A percentile compares a stretch with the other conserved stretches of the same genome.
These are phyloP conservation scores for Phanerodontia chrysosporium DNA, from an alignment of 768 basidiomycete species.

Conservation along the genomic window DNA sequence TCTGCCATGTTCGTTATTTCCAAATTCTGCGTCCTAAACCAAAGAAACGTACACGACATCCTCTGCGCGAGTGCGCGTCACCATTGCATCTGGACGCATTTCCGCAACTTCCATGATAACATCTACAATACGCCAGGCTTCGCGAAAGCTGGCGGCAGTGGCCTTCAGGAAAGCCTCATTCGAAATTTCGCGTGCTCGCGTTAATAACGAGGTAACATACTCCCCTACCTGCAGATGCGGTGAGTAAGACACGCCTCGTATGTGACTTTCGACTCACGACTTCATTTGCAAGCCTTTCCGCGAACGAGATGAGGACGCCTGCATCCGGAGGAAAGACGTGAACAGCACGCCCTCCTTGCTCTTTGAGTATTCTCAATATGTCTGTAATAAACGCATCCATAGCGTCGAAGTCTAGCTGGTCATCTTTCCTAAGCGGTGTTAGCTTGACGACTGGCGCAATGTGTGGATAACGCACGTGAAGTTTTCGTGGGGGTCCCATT, in stretches of 20 bases:
- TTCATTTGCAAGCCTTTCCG: slow-evolving; percentile 80
- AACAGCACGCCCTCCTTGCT: slow-evolving; percentile 78
- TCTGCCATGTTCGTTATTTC: slow-evolving; percentile 33
- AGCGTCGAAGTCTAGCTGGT: slow-evolving; percentile 74
- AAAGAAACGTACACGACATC: slow-evolving; percentile 68
- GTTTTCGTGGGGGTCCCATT: slow-evolving; percentile 81
- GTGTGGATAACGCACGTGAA: slow-evolving; percentile 48
- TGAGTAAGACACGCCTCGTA: not conserved
- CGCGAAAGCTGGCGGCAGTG: slow-evolving; percentile 84
- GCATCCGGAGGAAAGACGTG: slow-evolving; percentile 82
- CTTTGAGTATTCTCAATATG: slow-evolving; percentile 57
- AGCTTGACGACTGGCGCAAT: not conserved
- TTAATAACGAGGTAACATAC: slow-evolving; percentile 76
- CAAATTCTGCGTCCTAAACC: not conserved
- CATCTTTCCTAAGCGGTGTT: slow-evolving; percentile 36
- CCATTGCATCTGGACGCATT: slow-evolving; percentile 33
- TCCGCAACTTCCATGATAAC: slow-evolving; percentile 56
- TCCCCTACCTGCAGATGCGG: slow-evolving; percentile 64
- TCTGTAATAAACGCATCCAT: slow-evolving; percentile 89
- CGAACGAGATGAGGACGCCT: slow-evolving; percentile 74
- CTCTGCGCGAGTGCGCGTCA: slow-evolving; percentile 58
- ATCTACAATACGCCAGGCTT: slow-evolving; percentile 85
- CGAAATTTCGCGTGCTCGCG: slow-evolving; percentile 71
- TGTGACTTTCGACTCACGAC: slow-evolving; percentile 48
- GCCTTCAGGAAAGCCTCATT: slow-evolving; percentile 75